Evolutionary conservation across 345 rosid species (phyloP).

Genomic region (Eucalyptus victrix): DNA sequence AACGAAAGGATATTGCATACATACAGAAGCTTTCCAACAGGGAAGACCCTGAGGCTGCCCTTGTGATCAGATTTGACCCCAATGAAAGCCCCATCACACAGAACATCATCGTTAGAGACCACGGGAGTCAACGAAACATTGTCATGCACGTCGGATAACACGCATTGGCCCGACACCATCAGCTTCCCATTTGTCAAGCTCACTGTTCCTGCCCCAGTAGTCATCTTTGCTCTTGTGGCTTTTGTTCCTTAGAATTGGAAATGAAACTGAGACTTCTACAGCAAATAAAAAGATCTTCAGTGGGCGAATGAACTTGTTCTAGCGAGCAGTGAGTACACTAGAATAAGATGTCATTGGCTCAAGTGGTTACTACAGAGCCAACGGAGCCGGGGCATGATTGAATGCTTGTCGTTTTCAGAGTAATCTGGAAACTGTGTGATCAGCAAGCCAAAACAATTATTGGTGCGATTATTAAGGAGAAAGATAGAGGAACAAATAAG

Average conservation of each 20-base stretch:
- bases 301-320: neutral
- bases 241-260: neutral
- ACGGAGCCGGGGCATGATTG: neutral
- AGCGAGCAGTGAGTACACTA: neutral
- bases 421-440: neutral
- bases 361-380: neutral
- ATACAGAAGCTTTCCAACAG: constrained; percentile 45
- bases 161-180: constrained; percentile 19
- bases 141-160: constrained; percentile 20
- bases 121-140: constrained; percentile 16
- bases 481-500: neutral
- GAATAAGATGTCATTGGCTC: neutral
- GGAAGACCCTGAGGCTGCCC: constrained; percentile 31
- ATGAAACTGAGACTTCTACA: neutral
- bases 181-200: constrained; percentile 25
- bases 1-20: neutral
- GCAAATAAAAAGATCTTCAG: neutral
- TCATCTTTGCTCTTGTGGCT: constrained; percentile 9
- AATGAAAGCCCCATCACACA: constrained; percentile 34
- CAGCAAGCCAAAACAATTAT: neutral
- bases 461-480: neutral
- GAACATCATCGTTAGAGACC: constrained; percentile 6
- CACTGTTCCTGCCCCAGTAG: constrained; percentile 21
- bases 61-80: constrained; percentile 32
- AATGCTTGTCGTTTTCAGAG: neutral